Conservation (phyloP, 495 filamentous ascomycete species). For the Mycothermus thermophilus region DNA sequence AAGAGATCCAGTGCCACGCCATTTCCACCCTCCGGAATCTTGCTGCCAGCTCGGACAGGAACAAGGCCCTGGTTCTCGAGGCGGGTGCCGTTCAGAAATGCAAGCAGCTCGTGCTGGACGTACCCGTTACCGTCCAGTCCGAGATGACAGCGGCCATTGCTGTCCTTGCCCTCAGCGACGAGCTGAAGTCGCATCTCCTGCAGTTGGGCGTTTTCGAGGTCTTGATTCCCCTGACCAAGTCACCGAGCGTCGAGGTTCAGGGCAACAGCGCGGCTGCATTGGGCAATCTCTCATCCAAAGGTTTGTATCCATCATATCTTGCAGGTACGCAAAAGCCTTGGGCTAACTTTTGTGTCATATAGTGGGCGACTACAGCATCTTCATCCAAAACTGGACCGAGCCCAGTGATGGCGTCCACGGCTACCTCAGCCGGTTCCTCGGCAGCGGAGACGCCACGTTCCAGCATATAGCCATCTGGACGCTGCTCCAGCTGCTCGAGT, state of each 20-base stretch:
- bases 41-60: constrained; percentile 89
- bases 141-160: constrained; percentile 99
- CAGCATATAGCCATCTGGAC: constrained; percentile 99
- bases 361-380: constrained; percentile 96
- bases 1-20: constrained; percentile 97
- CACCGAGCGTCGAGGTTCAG: constrained; percentile 92
- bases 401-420: constrained; percentile 91
- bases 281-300: constrained; percentile 93
- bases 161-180: constrained; percentile 90
- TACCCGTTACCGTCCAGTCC: constrained; percentile 87
- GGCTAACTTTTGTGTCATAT: constrained; percentile 3
- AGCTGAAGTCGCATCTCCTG: constrained; percentile 83
- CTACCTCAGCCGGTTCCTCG: constrained; percentile 83
- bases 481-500: constrained; percentile 84
- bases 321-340: too few species aligned
- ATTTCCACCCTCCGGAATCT: constrained; percentile 94
- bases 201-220: constrained; percentile 93
- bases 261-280: constrained; percentile 94
- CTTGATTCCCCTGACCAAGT: constrained; percentile 85
- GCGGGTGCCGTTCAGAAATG: constrained; percentile 96
- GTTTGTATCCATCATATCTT: too few species aligned
- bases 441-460: constrained; percentile 90
- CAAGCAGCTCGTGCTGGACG: constrained; percentile 87
- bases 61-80: constrained; percentile 91
- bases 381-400: constrained; percentile 83